Conservation (phyloP, 1,284 basidiomycete species). For the Cryptococcus amylolentus region DNA sequence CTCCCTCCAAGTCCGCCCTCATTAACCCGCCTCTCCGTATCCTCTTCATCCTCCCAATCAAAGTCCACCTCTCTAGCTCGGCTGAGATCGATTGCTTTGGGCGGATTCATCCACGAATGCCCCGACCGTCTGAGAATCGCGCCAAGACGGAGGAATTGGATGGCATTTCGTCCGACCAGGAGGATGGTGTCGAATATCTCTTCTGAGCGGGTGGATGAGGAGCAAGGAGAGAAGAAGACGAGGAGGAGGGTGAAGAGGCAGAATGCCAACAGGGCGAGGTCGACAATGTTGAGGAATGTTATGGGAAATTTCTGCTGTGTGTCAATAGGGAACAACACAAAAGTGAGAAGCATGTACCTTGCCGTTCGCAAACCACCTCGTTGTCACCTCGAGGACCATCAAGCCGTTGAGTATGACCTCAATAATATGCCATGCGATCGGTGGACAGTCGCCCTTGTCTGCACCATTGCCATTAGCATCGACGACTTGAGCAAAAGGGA, state of each 20-base stretch:
- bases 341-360: conserved; percentile 58
- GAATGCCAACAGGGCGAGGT: conserved; percentile 77
- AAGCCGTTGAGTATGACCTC: conserved; percentile 85
- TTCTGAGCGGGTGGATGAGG: conserved; percentile 57
- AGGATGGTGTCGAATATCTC: conserved; percentile 85
- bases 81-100: conserved; percentile 84
- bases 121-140: conserved; percentile 89
- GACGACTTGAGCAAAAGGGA: background rate
- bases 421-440: conserved; percentile 73
- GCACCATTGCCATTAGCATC: background rate
- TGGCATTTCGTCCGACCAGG: conserved; percentile 80
- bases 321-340: background rate
- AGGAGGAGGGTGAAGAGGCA: conserved; percentile 81
- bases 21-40: conserved; percentile 32
- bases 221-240: conserved; percentile 61
- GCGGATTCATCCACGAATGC: conserved; percentile 85
- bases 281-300: conserved; percentile 82
- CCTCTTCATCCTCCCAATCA: conserved; percentile 64
- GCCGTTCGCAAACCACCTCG: conserved; percentile 85
- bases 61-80: conserved; percentile 54
- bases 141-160: conserved; percentile 85
- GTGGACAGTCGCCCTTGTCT: conserved; percentile 46
- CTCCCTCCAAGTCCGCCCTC: conserved; percentile 6
- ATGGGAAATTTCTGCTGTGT: conserved; percentile 86
- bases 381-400: conserved; percentile 87